Evolutionary conservation across 2,329 filamentous ascomycete genomes (phyloP).

Genomic region (Emergomyces pasteurianus): DNA sequence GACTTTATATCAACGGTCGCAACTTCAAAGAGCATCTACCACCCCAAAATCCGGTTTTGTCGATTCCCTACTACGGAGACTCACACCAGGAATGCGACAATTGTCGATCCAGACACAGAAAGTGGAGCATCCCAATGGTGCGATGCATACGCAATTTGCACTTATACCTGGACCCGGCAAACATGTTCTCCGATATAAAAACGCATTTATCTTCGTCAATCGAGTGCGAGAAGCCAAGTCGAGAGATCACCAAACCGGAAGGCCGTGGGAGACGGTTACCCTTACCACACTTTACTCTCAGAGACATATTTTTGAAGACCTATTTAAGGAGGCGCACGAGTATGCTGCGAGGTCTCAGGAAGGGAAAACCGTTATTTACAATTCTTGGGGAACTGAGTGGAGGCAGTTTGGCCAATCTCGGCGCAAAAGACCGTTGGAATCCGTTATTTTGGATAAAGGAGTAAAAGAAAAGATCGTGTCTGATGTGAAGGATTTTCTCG

Average conservation of each 20-base stretch:
- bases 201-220: conserved; percentile 77
- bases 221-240: conserved; percentile 76
- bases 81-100: conserved; percentile 51
- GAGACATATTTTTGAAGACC: conserved; percentile 75
- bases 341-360: conserved; percentile 70
- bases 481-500: conserved; percentile 73
- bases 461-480: conserved; percentile 69
- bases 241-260: conserved; percentile 65
- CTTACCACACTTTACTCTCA: conserved; percentile 85
- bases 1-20: conserved; percentile 59
- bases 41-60: conserved; percentile 36
- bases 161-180: conserved; percentile 83
- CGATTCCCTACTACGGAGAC: conserved; percentile 43
- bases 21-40: conserved; percentile 41
- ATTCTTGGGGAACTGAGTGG: conserved; percentile 76
- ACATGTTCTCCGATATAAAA: conserved; percentile 76
- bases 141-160: conserved; percentile 67
- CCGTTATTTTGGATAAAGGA: conserved; percentile 74
- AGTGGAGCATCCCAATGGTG: conserved; percentile 51
- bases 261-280: conserved; percentile 88
- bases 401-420: conserved; percentile 69
- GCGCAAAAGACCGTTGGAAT: conserved; percentile 74
- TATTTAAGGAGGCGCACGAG: conserved; percentile 77
- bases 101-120: conserved; percentile 54
- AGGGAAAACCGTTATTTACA: conserved; percentile 88